Base-by-base conservation (phyloP, 495 filamentous ascomycete genomes). In the Apiosordaria backusii region DNA sequence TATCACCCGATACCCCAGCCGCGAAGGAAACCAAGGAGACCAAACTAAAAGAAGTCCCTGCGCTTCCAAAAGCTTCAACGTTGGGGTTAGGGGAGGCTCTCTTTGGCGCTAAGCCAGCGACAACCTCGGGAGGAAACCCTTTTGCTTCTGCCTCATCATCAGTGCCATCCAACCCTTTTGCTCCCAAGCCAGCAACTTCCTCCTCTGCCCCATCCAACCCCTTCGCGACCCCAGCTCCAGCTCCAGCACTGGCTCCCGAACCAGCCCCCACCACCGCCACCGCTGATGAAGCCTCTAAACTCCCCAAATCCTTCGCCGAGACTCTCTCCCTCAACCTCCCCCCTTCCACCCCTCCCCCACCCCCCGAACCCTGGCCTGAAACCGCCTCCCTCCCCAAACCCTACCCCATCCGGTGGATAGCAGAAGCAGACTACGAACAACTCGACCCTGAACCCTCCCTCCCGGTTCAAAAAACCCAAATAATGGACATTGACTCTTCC, bases 341-440 rank as follows among this genome's bases (percentile, higher is more conserved):
- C 50, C 74, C 25, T 16, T 80, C 80, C 79, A 50, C 66, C 15
- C 81, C 84, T 0, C 75, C 79, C 0, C 77, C 82, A 0, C 75
- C 81, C 1, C 73, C 81, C 4, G 83, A 88, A 27, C 91, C 92
- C 4, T 99, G 93, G 93, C 94, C 82, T 24, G 76, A 82, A 27
- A 78, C 86, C 6, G 76, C 78, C 2, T 88, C 90, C 68, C 92
- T 92, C 2, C 21, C 80, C 0, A 45, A 45, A 45, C 80, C 91
- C 4, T 97, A 92, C 80, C 88, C 92, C 0, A 74, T 83, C 57
- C 91, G 87, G 77, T 89, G 90, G 81, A 86, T 99, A 54, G 76
- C 77, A 21, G 94, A 98, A 73, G 94, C 93, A 13, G 95, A 97
- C 68, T 93, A 92, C 81, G 96, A 98, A 75, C 88, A 87, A 19